Evolutionary conservation across 805 yeast genomes (phyloP).

Genomic region (Starmerella riodocensis): DNA sequence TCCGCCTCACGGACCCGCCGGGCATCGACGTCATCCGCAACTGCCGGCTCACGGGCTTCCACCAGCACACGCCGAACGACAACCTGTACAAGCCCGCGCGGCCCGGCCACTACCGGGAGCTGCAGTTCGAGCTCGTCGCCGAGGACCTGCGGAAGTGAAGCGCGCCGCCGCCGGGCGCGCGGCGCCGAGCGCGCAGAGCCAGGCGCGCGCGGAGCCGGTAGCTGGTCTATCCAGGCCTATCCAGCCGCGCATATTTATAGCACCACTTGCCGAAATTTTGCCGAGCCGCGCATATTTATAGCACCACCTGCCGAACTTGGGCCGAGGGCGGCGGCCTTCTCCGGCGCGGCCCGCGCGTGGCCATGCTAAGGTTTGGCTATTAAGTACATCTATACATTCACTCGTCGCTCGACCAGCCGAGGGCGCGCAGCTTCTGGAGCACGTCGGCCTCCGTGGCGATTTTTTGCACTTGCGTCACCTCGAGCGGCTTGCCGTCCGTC

Average conservation of each 20-base stretch:
- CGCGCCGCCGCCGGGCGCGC: no score
- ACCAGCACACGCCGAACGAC: conserved; percentile 41
- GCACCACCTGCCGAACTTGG: no score
- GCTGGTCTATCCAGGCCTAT: no score
- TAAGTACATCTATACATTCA: no score
- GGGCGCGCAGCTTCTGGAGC: conserved; percentile 52
- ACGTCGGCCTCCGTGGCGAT: conserved; percentile 77
- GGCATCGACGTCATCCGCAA: conserved; percentile 44
- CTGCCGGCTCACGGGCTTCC: conserved; percentile 43
- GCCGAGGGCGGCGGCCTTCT: no score
- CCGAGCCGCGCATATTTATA: no score
- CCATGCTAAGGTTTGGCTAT: no score
- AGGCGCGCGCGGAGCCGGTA: no score
- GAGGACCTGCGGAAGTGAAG: conserved; percentile 35
- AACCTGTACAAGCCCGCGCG: conserved; percentile 32
- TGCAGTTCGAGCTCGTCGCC: conserved; percentile 21
- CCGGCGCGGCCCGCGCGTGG: no score
- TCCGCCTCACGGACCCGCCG: conserved; percentile 52
- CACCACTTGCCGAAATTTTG: no score
- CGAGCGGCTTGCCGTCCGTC: conserved; percentile 69
- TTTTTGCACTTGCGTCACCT: conserved; percentile 84
- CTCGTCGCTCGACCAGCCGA: conserved; percentile 48
- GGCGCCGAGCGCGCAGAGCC: no score
- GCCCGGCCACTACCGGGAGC: conserved; percentile 15
- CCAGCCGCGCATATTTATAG: no score